A percentile compares a stretch with the other conserved stretches of the same genome.
Evolutionary conservation across 169 alveolate species (phyloP).

Genomic region (Plasmodium relictum): DNA sequence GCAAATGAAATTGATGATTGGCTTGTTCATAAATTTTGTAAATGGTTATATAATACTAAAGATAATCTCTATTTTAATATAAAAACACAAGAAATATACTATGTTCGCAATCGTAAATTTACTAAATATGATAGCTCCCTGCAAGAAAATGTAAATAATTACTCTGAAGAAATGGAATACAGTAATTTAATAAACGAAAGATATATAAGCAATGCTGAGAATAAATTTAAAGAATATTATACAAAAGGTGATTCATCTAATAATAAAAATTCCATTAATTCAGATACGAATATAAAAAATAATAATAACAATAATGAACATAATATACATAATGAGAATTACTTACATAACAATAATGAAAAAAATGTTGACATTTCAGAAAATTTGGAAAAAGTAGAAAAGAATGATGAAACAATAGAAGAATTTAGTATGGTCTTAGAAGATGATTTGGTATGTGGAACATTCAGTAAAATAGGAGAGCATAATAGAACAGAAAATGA

Average conservation of each 20-base stretch:
- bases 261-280: too few relatives aligned
- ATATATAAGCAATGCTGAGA: not conserved
- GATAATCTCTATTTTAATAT: constrained; percentile 83
- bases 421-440: constrained; percentile 82
- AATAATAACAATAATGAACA: not conserved
- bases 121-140: constrained; percentile 15
- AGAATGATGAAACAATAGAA: constrained; percentile 62
- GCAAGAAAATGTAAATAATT: constrained; percentile 8
- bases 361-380: not conserved
- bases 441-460: constrained; percentile 83
- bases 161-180: not conserved
- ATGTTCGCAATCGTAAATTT: constrained; percentile 16
- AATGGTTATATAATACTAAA: constrained; percentile 83
- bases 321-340: not conserved
- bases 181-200: not conserved
- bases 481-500: constrained; percentile 82
- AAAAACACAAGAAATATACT: constrained; percentile 58
- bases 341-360: not conserved
- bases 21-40: constrained; percentile 79
- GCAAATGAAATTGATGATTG: constrained; percentile 79
- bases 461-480: constrained; percentile 77
- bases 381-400: not conserved
- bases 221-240: not conserved
- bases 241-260: not conserved
- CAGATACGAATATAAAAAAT: not conserved